Evolutionary conservation across 192 early-diverging fungal genomes (phyloP).

Genomic region (Podila horticola): DNA sequence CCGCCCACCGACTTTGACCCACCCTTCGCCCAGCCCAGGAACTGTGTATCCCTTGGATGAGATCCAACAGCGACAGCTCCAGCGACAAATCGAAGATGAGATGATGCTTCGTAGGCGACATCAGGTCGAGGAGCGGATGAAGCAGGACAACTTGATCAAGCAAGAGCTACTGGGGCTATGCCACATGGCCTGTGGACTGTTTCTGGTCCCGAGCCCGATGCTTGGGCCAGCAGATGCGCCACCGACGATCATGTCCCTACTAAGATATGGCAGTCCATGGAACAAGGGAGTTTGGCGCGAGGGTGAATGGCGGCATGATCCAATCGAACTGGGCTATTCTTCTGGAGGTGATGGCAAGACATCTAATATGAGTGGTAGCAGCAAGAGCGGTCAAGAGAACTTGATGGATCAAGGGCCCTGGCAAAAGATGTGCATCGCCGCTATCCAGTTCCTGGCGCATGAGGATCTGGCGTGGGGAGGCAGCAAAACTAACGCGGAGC

Average conservation of each 20-base stretch:
- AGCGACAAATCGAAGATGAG: conserved; percentile 7
- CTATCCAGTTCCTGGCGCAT: conserved; percentile 45
- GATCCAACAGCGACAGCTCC: not conserved
- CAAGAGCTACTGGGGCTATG: conserved; percentile 40
- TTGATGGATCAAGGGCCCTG: conserved; percentile 26
- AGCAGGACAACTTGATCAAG: conserved; percentile 28
- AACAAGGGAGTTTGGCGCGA: conserved; percentile 44
- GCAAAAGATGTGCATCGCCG: conserved; percentile 35
- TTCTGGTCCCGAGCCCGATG: conserved; percentile 8
- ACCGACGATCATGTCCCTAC: conserved; percentile 36
- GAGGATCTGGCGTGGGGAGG: conserved; percentile 43
- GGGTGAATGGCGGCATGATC: conserved; percentile 26
- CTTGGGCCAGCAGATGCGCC: not conserved
- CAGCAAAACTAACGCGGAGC: conserved; percentile 30
- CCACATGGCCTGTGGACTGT: conserved; percentile 48
- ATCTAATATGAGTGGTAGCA: too few relatives aligned
- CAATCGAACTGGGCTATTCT: conserved; percentile 11
- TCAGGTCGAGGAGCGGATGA: conserved; percentile 27
- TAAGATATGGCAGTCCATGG: conserved; percentile 36
- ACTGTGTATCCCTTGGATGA: not conserved
- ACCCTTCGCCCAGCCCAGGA: not conserved
- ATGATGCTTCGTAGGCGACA: conserved; percentile 21
- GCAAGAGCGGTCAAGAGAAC: not conserved
- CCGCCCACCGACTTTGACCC: not conserved
- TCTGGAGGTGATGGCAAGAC: not conserved